These are phyloP conservation scores for Torulaspora gathmanii DNA, from an alignment of 805 yeast genomes.

Conservation along the genomic window DNA sequence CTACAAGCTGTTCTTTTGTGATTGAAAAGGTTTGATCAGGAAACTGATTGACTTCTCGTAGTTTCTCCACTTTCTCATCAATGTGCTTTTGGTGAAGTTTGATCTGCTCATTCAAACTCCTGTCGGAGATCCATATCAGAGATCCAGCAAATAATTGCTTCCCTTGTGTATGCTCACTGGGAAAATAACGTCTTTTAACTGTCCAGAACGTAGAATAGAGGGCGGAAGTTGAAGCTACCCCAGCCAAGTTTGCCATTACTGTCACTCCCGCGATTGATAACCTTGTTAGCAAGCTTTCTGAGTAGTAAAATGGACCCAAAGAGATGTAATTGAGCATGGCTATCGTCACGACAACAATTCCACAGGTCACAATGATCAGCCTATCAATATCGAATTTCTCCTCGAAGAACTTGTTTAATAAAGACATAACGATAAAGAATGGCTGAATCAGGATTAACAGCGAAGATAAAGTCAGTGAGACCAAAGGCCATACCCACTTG, in stretches of 20 bases:
- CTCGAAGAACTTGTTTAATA: slow-evolving; percentile 31
- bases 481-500: slow-evolving; percentile 29
- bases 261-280: slow-evolving; percentile 34
- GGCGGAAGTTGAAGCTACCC: slow-evolving; percentile 34
- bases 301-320: slow-evolving; percentile 31
- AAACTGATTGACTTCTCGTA: slow-evolving; percentile 17
- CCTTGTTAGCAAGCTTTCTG: slow-evolving; percentile 31
- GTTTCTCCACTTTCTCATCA: slow-evolving; percentile 16
- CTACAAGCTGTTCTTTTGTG: slow-evolving; percentile 21
- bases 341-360: slow-evolving; percentile 13
- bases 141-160: slow-evolving; percentile 9
- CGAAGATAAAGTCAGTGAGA: slow-evolving; percentile 21
- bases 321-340: slow-evolving; percentile 15
- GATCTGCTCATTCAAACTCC: slow-evolving; percentile 17
- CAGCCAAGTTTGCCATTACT: slow-evolving; percentile 33
- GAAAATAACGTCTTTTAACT: slow-evolving; percentile 7
- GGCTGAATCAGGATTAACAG: slow-evolving; percentile 31
- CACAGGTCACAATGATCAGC: slow-evolving; percentile 22
- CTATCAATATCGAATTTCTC: slow-evolving; percentile 25
- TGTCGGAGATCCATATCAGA: slow-evolving; percentile 27
- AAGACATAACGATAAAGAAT: slow-evolving; percentile 26
- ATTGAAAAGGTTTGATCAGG: slow-evolving; percentile 13
- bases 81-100: slow-evolving; percentile 21
- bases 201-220: slow-evolving; percentile 26
- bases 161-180: neutral